Evolutionary conservation across 345 rosid genomes (phyloP), one percentile per base, ranked within the genome.

Genomic region (Dipteronia dyeriana): DNA sequence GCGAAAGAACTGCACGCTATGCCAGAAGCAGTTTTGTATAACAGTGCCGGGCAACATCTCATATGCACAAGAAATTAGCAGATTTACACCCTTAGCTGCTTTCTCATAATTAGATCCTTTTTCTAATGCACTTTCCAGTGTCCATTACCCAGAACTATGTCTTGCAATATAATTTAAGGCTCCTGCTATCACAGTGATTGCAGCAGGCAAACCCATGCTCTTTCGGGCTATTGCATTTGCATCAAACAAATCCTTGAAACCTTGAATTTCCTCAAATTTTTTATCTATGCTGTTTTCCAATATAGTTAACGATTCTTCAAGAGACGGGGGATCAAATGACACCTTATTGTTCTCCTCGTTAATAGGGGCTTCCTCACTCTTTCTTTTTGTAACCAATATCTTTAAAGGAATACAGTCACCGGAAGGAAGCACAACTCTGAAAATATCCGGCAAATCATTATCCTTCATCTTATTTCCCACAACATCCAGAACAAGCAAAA

Each of bases 401-500:
- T 73, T 81, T 2, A 62, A 9, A 38, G 0, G 16, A 6, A 23
- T 1, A 31, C n/a, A 2, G 23, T 45, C 34, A 25, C 19, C 9
- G 5, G 25, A 19, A 60, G 20, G 62, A 70, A 73, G 68, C 70
- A 77, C 4, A 54, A 22, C 0, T 61, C 1, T 34, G 60, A n/a
- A n/a, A n/a, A 19, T 20, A 12, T 2, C 22, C 6, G 4, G 22
- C 22, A 81, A 29, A 45, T 9, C 7, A 1, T 66, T 10, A 47
- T 78, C 84, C 1, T 23, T 77, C 59, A 62, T 22, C 26, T 70
- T 45, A 5, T 25, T 75, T 29, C 73, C 79, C 68, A 79, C 84
- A 59, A 82, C 90, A 49, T 88, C 87, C 76, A 89, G 75, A 76
- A 89, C 82, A 29, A 89, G 66, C 11, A 90, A 51, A 82, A 90